Conservation (phyloP, 768 basidiomycete genomes). For the Agaricus subrufescens region DNA sequence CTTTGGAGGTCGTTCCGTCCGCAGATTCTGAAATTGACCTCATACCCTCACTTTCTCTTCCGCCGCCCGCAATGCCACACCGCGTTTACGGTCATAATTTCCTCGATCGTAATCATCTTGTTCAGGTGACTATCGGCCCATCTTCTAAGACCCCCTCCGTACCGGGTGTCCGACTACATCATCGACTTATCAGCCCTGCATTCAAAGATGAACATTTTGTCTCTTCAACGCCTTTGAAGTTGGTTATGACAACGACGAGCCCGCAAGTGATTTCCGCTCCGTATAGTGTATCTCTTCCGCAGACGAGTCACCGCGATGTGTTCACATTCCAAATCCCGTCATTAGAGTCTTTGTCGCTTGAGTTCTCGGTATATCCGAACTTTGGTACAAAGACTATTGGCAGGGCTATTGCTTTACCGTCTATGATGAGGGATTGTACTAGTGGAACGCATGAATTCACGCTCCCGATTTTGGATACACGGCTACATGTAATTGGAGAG, state of each 20-base stretch:
- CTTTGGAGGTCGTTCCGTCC: conserved; percentile 28
- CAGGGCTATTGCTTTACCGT: conserved; percentile 81
- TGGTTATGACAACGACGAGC: conserved; percentile 84
- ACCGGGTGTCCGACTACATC: conserved; percentile 61
- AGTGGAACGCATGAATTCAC: conserved; percentile 46
- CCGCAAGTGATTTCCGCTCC: conserved; percentile 83
- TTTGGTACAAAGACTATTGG: conserved; percentile 98
- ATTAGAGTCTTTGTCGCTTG: conserved; percentile 69
- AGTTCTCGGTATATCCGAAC: conserved; percentile 94
- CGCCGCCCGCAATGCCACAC: conserved; percentile 98
- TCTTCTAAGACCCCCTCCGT: conserved; percentile 35
- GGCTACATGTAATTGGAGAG: conserved; percentile 92
- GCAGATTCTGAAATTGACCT: conserved; percentile 77
- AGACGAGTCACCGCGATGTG: conserved; percentile 61
- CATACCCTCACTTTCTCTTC: conserved; percentile 92
- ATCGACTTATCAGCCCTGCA: conserved; percentile 66
- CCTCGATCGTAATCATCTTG: conserved; percentile 78
- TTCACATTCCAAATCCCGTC: conserved; percentile 86
- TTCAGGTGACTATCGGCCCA: conserved; percentile 83
- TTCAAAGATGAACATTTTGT: conserved; percentile 64
- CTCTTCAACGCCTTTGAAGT: conserved; percentile 81
- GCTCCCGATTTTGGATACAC: conserved; percentile 86
- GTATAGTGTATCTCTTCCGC: conserved; percentile 84
- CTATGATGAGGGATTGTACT: conserved; percentile 55
- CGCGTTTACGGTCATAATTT: conserved; percentile 97